Percentiles rank a stretch among this genome's conserved stretches.
phyloP scores from a whole-genome alignment of 2,329 filamentous ascomycete genomes.

The Colletotrichum euphorbiae region DNA sequence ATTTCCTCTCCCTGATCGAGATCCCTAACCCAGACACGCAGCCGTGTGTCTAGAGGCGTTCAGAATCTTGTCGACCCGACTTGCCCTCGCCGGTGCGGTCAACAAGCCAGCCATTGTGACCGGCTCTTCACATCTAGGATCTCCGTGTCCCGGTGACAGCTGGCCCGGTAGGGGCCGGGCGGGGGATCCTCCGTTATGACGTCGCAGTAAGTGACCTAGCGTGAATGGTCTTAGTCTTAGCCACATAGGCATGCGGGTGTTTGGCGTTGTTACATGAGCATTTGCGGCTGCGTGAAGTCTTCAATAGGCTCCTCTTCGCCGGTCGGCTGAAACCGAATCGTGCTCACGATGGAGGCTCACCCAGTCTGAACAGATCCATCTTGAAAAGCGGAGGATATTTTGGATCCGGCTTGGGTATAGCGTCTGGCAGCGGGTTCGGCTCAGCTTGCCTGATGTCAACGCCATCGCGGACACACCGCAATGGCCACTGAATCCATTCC shows the following conservation, averaged over 20 bases:
- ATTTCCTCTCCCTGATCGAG: no score
- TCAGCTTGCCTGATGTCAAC: conserved; percentile 24
- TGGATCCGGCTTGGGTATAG: not conserved
- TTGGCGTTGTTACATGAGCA: not conserved
- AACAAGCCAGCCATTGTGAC: no score
- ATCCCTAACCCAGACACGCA: no score
- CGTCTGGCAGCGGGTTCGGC: not conserved
- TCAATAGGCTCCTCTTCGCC: not conserved
- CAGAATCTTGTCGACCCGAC: no score
- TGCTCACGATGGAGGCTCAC: conserved; percentile 25
- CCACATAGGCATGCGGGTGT: not conserved
- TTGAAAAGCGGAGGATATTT: conserved; percentile 2
- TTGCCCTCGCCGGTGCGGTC: no score
- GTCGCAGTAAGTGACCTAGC: not conserved
- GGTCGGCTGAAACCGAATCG: not conserved
- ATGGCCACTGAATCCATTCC: conserved; percentile 36
- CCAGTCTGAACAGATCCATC: conserved; percentile 7
- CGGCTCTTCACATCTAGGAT: no score
- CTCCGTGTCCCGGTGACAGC: no score
- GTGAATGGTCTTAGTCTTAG: not conserved
- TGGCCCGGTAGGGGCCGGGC: no score
- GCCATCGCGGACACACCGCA: conserved; percentile 32
- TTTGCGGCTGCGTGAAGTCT: not conserved
- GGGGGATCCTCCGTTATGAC: not conserved
- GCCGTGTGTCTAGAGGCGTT: no score